Conservation (phyloP, 768 basidiomycete species). For the Tylopilus subfusipes region DNA sequence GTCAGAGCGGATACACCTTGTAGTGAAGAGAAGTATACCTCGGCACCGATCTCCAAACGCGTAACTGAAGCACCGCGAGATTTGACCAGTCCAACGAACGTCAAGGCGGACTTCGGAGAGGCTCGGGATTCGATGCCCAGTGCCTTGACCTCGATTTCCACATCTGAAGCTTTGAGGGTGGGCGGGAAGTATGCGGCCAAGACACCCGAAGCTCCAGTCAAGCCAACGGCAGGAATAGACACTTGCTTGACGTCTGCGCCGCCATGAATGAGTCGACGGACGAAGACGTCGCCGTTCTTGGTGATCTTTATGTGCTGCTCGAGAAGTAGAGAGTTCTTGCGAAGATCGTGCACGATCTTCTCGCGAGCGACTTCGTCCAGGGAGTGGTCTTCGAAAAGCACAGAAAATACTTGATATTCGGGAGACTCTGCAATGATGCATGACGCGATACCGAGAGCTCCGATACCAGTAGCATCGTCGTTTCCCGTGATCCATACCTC, state of each 20-base stretch:
- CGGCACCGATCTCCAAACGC: constrained; percentile 2
- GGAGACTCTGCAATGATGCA: constrained; percentile 30
- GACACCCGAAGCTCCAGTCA: constrained; percentile 8
- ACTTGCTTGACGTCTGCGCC: constrained; percentile 18
- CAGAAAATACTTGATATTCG: constrained; percentile 27
- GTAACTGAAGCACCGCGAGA: constrained; percentile 13
- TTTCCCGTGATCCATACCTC: constrained; percentile 31
- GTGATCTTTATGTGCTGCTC: constrained; percentile 31
- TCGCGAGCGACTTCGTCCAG: constrained; percentile 21
- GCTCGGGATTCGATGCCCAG: constrained; percentile 8
- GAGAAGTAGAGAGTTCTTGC: constrained; percentile 24
- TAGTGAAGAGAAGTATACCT: constrained; percentile 1
- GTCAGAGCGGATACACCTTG: background rate
- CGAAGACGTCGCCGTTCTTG: constrained; percentile 24
- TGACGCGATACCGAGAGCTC: constrained; percentile 28
- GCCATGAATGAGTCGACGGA: constrained; percentile 30
- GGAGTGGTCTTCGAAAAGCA: constrained; percentile 30
- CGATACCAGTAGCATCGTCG: constrained; percentile 30
- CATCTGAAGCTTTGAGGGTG: constrained; percentile 11
- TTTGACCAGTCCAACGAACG: constrained; percentile 18
- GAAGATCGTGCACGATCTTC: constrained; percentile 24
- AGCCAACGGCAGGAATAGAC: constrained; percentile 11
- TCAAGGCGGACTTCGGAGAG: constrained; percentile 10
- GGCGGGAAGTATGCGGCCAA: constrained; percentile 23
- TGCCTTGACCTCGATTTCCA: constrained; percentile 18